A percentile compares a stretch with the other conserved stretches of the same genome.
Conservation (phyloP, 345 rosid genomes). For the Euclidium syriacum region DNA sequence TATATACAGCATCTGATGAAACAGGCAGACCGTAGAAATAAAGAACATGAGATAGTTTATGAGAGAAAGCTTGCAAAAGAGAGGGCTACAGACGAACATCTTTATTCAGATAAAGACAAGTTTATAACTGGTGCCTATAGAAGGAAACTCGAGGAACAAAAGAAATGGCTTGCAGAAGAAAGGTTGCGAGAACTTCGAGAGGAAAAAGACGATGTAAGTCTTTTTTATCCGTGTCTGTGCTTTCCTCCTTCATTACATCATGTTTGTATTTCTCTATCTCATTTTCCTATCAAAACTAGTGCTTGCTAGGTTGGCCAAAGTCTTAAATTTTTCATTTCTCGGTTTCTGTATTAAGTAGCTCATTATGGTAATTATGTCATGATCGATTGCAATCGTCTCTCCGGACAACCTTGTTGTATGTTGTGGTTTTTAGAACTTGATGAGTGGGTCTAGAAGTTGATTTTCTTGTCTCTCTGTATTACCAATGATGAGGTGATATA, state of each 20-base stretch:
- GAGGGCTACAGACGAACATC: constrained; percentile 78
- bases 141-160: constrained; percentile 82
- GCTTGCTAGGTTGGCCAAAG: not conserved
- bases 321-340: not conserved
- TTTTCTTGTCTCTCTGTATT: not conserved
- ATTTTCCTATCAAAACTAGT: not conserved
- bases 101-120: constrained; percentile 81
- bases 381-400: not conserved
- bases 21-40: constrained; percentile 65
- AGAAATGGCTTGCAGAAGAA: constrained; percentile 73
- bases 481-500: not conserved
- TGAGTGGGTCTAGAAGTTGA: not conserved
- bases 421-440: not conserved
- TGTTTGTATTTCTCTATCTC: not conserved
- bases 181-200: constrained; percentile 64
- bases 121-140: constrained; percentile 72
- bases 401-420: not conserved
- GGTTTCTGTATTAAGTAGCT: constrained; percentile 3
- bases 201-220: constrained; percentile 86
- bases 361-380: not conserved
- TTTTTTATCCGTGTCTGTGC: not conserved
- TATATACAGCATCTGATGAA: constrained; percentile 59
- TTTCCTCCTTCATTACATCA: not conserved
- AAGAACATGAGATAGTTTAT: constrained; percentile 68
- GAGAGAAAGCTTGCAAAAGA: constrained; percentile 85